Evolutionary conservation across 306 rosid species (phyloP), one percentile per base, ranked within the genome.

Genomic region (Prinsepia uniflora): DNA sequence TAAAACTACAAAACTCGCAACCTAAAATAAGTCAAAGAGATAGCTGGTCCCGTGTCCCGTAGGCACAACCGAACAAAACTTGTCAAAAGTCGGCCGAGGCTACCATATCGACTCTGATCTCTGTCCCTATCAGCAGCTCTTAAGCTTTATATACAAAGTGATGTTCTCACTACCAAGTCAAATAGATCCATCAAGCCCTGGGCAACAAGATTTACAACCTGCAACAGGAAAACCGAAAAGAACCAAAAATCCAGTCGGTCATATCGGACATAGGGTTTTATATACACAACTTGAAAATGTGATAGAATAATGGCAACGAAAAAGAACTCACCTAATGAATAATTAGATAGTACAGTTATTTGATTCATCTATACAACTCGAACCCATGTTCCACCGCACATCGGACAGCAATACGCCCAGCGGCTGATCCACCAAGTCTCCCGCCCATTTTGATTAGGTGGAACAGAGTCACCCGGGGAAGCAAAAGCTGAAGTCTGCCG

Each of bases 371-470:
- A 94, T 62, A 89, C 97, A 77, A 94, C 98, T 67, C 90, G 94
- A 77, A 89, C 94, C 98, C 98, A 94, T 63, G 97, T 89, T 83
- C 98, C 98, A 65, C 97, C 97, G 62, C 98, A 94, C 94, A 90
- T 90, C 14, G 98, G 99, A 78, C 99, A 94, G 71, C 96, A 89
- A 62, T 89, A 82, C 56, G 87, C 96, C 99, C 99, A 94, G 70
- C 99, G 95, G 85, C 96, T 89, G 82, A 94, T 89, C 99, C 99
- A 94, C 96, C 96, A 91, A 46, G 79, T 82, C 81, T 91, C 96
- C 61, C 86, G 74, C 56, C 85, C 95, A 61, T 73, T 83, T 68
- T 85, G 96, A 78, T 72, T 78, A 49, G 85, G 53, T 68, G 86
- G 73, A 75, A 60, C 73, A 60, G 87, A 45, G n/a, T 87, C 79